Conservation (phyloP, 1,284 basidiomycete genomes). For the Taiwanofungus camphoratus region DNA sequence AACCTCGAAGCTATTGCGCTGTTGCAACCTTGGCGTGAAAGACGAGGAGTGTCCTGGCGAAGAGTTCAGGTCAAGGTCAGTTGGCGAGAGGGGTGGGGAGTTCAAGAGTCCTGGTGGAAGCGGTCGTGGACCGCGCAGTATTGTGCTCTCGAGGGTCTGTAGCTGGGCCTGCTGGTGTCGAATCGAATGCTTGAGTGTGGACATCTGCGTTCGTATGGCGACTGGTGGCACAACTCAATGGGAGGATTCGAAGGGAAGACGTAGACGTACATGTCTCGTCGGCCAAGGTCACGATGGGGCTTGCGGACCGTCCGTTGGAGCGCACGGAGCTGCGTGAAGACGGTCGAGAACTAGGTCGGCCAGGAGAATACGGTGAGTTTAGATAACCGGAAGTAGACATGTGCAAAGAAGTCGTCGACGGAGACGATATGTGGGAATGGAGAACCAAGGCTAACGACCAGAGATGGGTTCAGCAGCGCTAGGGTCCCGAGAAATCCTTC, state of each 20-base stretch:
- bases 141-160: conserved; percentile 54
- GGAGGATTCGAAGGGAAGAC: not conserved
- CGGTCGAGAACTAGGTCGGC: conserved; percentile 29
- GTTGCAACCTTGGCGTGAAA: conserved; percentile 36
- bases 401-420: too few relatives aligned
- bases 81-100: conserved; percentile 32
- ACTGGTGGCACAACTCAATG: conserved; percentile 34
- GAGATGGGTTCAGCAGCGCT: too few relatives aligned
- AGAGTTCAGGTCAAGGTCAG: conserved; percentile 19
- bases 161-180: conserved; percentile 73
- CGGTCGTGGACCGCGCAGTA: conserved; percentile 59
- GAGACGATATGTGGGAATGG: too few relatives aligned
- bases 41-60: conserved; percentile 31
- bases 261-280: conserved; percentile 51
- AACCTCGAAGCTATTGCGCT: conserved; percentile 67
- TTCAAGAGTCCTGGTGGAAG: conserved; percentile 40
- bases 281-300: conserved; percentile 43
- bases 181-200: conserved; percentile 70
- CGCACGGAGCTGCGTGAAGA: conserved; percentile 53
- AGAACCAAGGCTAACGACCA: too few relatives aligned
- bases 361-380: not conserved
- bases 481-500: too few relatives aligned
- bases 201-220: conserved; percentile 66
- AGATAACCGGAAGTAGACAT: not conserved
- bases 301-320: conserved; percentile 34